Evolutionary conservation across 805 yeast genomes (phyloP).

Genomic region (Tetrapisispora pingtungensis): DNA sequence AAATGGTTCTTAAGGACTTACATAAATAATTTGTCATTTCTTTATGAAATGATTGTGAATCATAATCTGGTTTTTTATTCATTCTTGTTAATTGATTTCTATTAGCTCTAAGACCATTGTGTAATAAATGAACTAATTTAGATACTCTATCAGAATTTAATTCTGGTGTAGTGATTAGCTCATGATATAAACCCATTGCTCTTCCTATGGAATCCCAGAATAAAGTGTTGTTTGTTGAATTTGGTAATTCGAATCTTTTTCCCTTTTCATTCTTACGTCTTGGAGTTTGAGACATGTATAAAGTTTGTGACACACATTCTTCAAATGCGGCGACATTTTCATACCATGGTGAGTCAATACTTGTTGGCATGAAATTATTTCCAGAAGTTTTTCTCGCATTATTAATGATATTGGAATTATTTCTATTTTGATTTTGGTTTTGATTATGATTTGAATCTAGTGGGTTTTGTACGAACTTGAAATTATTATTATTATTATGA

Average conservation of each 20-base stretch:
- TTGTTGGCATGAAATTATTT: conserved; percentile 11
- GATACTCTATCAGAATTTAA: conserved; percentile 35
- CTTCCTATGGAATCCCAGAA: conserved; percentile 42
- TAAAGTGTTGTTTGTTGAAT: conserved; percentile 26
- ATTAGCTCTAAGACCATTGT: conserved; percentile 43
- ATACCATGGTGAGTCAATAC: conserved; percentile 10
- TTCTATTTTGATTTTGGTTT: neutral
- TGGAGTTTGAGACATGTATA: conserved; percentile 10
- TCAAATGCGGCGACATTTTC: conserved; percentile 11
- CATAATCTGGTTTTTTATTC: conserved; percentile 47
- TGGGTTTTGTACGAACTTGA: neutral
- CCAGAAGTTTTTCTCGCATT: conserved; percentile 6
- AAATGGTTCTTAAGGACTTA: conserved; percentile 37
- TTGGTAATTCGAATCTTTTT: conserved; percentile 21
- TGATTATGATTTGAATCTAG: neutral
- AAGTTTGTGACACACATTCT: conserved; percentile 11
- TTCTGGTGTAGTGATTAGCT: conserved; percentile 35
- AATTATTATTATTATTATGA: conserved; percentile 1
- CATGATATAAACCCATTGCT: conserved; percentile 39
- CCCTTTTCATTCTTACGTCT: conserved; percentile 24
- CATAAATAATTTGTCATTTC: conserved; percentile 39
- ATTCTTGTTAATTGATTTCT: conserved; percentile 41
- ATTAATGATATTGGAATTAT: neutral
- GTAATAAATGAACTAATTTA: conserved; percentile 37
- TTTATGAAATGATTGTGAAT: conserved; percentile 40